phyloP scores from a whole-genome alignment of 2,329 filamentous ascomycete species.

The Nemania diffusa region DNA sequence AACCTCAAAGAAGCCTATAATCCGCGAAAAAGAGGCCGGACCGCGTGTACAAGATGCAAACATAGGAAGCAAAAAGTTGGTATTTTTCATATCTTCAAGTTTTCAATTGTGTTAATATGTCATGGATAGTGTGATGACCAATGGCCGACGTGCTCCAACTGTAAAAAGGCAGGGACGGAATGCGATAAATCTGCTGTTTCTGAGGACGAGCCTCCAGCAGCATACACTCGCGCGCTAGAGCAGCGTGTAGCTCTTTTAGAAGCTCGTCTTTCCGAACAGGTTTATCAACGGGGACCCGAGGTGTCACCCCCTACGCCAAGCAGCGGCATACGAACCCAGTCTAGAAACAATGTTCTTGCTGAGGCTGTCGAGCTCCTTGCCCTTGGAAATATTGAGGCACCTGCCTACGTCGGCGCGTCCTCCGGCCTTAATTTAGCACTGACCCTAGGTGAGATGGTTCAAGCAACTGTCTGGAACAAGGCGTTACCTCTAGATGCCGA shows the following conservation, averaged over 20 bases:
- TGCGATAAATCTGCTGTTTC: conserved; percentile 57
- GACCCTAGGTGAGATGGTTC: conserved; percentile 64
- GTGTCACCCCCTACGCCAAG: conserved; percentile 17
- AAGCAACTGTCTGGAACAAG: conserved; percentile 65
- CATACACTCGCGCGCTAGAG: conserved; percentile 55
- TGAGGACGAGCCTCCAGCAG: conserved; percentile 51
- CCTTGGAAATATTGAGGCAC: conserved; percentile 56
- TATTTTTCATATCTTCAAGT: background rate
- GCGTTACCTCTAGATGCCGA: conserved; percentile 49
- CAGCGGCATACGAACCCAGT: conserved; percentile 31
- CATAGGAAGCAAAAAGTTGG: conserved; percentile 57
- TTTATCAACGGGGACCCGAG: conserved; percentile 29
- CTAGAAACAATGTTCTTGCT: conserved; percentile 43
- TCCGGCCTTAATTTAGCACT: conserved; percentile 61
- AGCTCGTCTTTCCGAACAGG: conserved; percentile 39
- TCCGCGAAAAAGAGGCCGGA: conserved; percentile 57
- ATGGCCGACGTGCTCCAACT: conserved; percentile 58
- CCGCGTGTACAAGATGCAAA: conserved; percentile 58
- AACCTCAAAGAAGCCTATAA: conserved; percentile 44
- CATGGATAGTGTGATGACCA: conserved; percentile 55
- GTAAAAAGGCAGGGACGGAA: conserved; percentile 53
- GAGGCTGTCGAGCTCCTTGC: conserved; percentile 63
- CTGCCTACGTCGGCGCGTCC: conserved; percentile 61
- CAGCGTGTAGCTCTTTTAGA: conserved; percentile 57
- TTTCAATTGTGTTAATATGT: conserved; percentile 2